Evolutionary conservation across 306 rosid species (phyloP).

Genomic region (Dalbergia cultrata): DNA sequence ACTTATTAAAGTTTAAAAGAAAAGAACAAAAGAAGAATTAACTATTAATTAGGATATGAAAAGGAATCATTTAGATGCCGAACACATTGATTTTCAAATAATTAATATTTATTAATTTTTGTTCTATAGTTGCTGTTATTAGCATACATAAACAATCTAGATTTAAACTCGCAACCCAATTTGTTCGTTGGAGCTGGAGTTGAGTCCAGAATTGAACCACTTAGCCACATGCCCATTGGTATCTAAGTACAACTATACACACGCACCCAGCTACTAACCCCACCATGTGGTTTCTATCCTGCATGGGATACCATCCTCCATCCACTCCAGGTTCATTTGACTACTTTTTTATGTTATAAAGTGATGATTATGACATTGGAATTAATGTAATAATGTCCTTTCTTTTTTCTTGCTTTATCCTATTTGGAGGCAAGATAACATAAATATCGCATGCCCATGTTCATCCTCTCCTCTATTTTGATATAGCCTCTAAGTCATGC

Average conservation of each 20-base stretch:
- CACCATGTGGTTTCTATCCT: slow-evolving; percentile 44
- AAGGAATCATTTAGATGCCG: not conserved
- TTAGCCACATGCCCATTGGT: not conserved
- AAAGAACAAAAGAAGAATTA: not conserved
- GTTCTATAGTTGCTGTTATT: not conserved
- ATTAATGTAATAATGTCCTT: slow-evolving; percentile 51
- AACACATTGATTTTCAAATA: slow-evolving; percentile 3
- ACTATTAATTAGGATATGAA: not conserved
- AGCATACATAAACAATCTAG: not conserved
- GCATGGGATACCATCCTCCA: slow-evolving; percentile 41
- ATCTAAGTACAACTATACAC: not conserved
- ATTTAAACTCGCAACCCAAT: not conserved
- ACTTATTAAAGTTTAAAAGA: no score
- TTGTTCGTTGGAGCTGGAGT: not conserved
- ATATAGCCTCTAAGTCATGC: not conserved
- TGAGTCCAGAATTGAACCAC: not conserved
- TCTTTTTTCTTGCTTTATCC: slow-evolving; percentile 28
- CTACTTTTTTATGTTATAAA: slow-evolving; percentile 46
- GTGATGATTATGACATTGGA: slow-evolving; percentile 54
- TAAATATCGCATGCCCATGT: slow-evolving; percentile 24
- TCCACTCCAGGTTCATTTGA: slow-evolving; percentile 37
- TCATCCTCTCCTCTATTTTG: not conserved
- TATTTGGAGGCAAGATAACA: slow-evolving; percentile 9
- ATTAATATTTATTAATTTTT: not conserved
- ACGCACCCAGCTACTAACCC: not conserved